These are phyloP conservation scores for Diaporthe longicolla DNA, from an alignment of 2,329 filamentous ascomycete genomes.

Conservation along the genomic window DNA sequence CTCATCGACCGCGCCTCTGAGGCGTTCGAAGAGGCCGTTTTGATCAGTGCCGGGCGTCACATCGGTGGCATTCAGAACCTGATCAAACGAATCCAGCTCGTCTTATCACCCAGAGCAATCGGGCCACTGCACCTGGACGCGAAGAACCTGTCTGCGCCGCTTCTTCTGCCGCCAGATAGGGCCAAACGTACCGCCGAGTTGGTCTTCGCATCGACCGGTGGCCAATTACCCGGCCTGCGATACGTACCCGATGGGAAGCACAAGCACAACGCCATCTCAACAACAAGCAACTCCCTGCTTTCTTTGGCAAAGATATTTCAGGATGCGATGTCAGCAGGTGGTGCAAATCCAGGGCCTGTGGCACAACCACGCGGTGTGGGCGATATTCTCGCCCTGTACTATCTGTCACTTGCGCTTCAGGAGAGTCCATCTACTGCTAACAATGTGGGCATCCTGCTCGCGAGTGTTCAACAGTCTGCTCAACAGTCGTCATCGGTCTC, in stretches of 20 bases:
- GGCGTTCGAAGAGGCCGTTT: conserved; percentile 94
- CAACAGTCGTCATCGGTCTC: conserved; percentile 50
- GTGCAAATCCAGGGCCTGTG: conserved; percentile 66
- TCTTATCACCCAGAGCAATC: conserved; percentile 68
- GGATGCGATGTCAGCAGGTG: conserved; percentile 88
- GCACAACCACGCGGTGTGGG: conserved; percentile 82
- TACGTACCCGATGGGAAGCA: conserved; percentile 79
- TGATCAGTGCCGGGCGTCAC: conserved; percentile 84
- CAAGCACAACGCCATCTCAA: conserved; percentile 86
- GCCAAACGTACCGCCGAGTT: conserved; percentile 86
- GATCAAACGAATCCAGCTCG: conserved; percentile 81
- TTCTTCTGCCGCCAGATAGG: conserved; percentile 86
- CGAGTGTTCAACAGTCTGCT: conserved; percentile 84
- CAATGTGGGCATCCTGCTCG: conserved; percentile 97
- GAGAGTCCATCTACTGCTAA: conserved; percentile 98
- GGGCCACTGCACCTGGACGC: conserved; percentile 46
- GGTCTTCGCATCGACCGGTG: conserved; percentile 82
- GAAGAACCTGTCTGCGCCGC: conserved; percentile 66
- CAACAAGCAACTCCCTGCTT: conserved; percentile 93
- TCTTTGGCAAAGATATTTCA: conserved; percentile 98
- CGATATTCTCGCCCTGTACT: conserved; percentile 95
- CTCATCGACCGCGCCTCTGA: conserved; percentile 84
- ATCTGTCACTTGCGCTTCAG: conserved; percentile 92
- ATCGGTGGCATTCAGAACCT: conserved; percentile 81
- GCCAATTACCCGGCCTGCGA: conserved; percentile 82